These are phyloP conservation scores for Wickerhamomyces chaumierensis DNA, from an alignment of 805 yeast genomes.

Conservation along the genomic window DNA sequence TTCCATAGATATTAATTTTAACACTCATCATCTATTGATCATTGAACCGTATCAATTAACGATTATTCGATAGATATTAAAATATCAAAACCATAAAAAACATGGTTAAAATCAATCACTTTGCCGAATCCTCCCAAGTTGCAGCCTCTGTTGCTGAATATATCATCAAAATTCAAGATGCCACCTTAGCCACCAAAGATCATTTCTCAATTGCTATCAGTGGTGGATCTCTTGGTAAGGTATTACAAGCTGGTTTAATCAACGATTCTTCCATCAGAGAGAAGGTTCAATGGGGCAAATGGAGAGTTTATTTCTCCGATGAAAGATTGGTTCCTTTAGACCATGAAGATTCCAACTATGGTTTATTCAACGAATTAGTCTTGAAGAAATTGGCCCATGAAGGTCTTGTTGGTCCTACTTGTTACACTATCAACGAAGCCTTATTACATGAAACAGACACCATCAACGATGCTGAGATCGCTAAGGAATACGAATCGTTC, in stretches of 20 bases:
- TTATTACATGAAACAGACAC: slow-evolving; percentile 46
- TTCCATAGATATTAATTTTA: too few species aligned
- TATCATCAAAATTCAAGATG: slow-evolving; percentile 50
- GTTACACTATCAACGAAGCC: slow-evolving; percentile 54
- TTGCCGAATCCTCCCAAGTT: slow-evolving; percentile 44
- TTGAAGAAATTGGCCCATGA: slow-evolving; percentile 26
- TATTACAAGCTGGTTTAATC: slow-evolving; percentile 50
- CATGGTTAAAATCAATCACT: slow-evolving; percentile 28
- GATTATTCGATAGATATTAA: too few species aligned
- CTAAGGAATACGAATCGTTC: slow-evolving; percentile 46
- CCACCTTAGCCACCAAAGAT: slow-evolving; percentile 33
- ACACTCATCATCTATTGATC: too few species aligned
- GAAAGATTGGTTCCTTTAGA: slow-evolving; percentile 81
- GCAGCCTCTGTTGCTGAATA: slow-evolving; percentile 57
- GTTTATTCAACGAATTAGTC: slow-evolving; percentile 51
- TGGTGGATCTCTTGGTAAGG: slow-evolving; percentile 85
- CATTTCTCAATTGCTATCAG: slow-evolving; percentile 70
- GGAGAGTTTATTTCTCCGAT: slow-evolving; percentile 82
- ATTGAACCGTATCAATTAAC: too few species aligned
- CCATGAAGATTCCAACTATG: slow-evolving; percentile 79
- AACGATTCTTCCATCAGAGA: slow-evolving; percentile 34
- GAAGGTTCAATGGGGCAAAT: slow-evolving; percentile 52
- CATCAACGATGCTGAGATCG: slow-evolving; percentile 37
- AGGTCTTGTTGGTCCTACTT: slow-evolving; percentile 38
- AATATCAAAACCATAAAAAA: too few species aligned